phyloP scores from a whole-genome alignment of 2,329 filamentous ascomycete genomes.

The Penicillium fuscoglaucum region DNA sequence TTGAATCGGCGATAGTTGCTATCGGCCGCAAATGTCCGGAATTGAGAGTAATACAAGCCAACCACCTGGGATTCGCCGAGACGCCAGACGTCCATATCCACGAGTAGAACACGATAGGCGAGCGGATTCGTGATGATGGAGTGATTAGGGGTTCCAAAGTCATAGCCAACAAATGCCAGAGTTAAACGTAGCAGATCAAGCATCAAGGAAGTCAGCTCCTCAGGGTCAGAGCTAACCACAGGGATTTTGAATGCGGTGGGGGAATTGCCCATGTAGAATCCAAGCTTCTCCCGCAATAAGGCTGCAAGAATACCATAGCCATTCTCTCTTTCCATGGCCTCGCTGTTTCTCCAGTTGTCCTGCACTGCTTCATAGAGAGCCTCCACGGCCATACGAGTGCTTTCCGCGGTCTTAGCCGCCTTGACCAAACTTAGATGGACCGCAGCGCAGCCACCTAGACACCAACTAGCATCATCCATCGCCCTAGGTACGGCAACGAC shows the following conservation, averaged over 20 bases:
- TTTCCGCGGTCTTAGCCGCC: conserved; percentile 67
- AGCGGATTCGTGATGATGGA: conserved; percentile 95
- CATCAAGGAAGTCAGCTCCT: conserved; percentile 55
- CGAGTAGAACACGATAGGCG: conserved; percentile 85
- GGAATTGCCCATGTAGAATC: conserved; percentile 30
- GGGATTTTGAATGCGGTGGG: conserved; percentile 47
- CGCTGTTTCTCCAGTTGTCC: conserved; percentile 94
- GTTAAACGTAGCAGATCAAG: conserved; percentile 70
- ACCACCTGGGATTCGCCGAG: conserved; percentile 74
- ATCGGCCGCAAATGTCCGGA: conserved; percentile 79
- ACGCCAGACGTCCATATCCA: conserved; percentile 93
- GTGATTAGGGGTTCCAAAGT: conserved; percentile 73
- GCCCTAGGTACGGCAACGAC: conserved; percentile 78
- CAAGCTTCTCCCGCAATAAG: conserved; percentile 78
- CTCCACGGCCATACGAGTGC: conserved; percentile 73
- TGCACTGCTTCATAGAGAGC: conserved; percentile 83
- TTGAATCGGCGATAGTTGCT: conserved; percentile 95
- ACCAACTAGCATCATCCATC: conserved; percentile 90
- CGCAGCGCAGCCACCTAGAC: conserved; percentile 85
- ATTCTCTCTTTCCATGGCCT: conserved; percentile 95
- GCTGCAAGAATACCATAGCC: conserved; percentile 87
- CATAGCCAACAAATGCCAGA: conserved; percentile 85
- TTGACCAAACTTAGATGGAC: conserved; percentile 83
- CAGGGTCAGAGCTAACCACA: conserved; percentile 36
- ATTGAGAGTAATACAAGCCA: conserved; percentile 89